phyloP scores from a whole-genome alignment of 371 early-diverging fungal species.

The Mucor irregularis region DNA sequence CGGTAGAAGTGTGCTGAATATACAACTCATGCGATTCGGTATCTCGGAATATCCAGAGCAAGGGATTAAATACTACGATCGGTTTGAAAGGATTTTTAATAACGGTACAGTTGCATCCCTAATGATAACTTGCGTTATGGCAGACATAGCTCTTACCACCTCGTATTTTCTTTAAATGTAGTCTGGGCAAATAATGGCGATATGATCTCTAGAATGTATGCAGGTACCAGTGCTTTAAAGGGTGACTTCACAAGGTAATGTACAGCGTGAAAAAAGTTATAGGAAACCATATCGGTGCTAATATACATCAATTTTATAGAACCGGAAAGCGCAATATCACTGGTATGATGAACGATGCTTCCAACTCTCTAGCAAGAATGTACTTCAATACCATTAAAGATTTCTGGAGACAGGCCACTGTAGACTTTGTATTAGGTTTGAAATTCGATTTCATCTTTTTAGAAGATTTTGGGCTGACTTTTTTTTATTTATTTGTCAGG shows the following conservation, averaged over 20 bases:
- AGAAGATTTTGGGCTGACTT: too few relatives aligned
- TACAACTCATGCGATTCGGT: conserved; percentile 70
- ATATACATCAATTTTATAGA: too few relatives aligned
- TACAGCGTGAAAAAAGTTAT: not conserved
- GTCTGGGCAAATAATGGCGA: conserved; percentile 75
- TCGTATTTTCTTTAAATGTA: not conserved
- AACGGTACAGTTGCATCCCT: too few relatives aligned
- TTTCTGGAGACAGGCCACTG: conserved; percentile 59
- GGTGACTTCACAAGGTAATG: conserved; percentile 64
- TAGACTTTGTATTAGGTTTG: conserved; percentile 48
- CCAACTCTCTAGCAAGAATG: conserved; percentile 70
- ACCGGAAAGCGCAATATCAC: conserved; percentile 70
- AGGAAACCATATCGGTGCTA: not conserved
- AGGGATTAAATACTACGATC: conserved; percentile 59
- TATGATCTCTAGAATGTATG: conserved; percentile 64
- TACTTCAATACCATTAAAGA: conserved; percentile 73
- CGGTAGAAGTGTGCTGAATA: conserved; percentile 68
- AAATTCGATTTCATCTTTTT: too few relatives aligned
- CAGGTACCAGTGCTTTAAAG: conserved; percentile 74
- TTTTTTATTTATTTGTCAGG: too few relatives aligned
- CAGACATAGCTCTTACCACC: not conserved
- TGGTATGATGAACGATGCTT: conserved; percentile 76
- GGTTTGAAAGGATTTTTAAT: conserved; percentile 64
- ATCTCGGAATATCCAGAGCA: conserved; percentile 63
- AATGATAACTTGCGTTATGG: too few relatives aligned